phyloP scores from a whole-genome alignment of 345 rosid species.

The Lepidium sativum region DNA sequence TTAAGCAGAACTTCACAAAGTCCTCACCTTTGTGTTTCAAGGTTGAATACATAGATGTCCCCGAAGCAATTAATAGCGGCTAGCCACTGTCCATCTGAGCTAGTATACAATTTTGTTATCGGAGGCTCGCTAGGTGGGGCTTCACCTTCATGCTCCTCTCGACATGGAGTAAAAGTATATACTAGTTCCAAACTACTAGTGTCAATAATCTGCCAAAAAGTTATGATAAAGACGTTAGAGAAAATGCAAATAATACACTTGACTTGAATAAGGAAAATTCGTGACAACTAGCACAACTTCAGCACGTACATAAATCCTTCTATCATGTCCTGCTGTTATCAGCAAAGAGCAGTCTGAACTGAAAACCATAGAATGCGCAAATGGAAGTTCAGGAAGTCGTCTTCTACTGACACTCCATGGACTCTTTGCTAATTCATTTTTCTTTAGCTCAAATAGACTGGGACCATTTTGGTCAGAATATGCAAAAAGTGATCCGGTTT shows the following conservation, averaged over 20 bases:
- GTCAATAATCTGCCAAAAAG: slow-evolving; percentile 49
- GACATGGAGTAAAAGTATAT: slow-evolving; percentile 54
- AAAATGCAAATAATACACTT: background rate
- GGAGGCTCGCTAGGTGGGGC: slow-evolving; percentile 62
- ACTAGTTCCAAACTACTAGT: slow-evolving; percentile 46
- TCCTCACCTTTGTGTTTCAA: slow-evolving; percentile 67
- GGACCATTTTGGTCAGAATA: slow-evolving; percentile 73
- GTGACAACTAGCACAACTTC: background rate
- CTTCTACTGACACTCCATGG: slow-evolving; percentile 54
- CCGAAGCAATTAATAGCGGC: slow-evolving; percentile 94
- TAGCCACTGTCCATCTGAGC: slow-evolving; percentile 89
- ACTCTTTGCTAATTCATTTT: slow-evolving; percentile 34
- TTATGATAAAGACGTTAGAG: background rate
- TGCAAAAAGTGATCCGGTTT: slow-evolving; percentile 64
- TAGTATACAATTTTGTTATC: slow-evolving; percentile 76
- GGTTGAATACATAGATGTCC: slow-evolving; percentile 71
- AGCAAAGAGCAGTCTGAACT: slow-evolving; percentile 58
- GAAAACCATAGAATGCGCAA: slow-evolving; percentile 74
- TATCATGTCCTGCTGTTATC: slow-evolving; percentile 72
- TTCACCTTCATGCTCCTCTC: slow-evolving; percentile 39
- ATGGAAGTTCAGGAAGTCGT: slow-evolving; percentile 61
- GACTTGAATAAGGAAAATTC: background rate
- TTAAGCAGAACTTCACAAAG: background rate
- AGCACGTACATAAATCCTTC: slow-evolving; percentile 67
- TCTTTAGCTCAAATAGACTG: slow-evolving; percentile 59